These are phyloP conservation scores for Raffaelea ambrosiae DNA, from an alignment of 2,329 filamentous ascomycete genomes.

Conservation along the genomic window DNA sequence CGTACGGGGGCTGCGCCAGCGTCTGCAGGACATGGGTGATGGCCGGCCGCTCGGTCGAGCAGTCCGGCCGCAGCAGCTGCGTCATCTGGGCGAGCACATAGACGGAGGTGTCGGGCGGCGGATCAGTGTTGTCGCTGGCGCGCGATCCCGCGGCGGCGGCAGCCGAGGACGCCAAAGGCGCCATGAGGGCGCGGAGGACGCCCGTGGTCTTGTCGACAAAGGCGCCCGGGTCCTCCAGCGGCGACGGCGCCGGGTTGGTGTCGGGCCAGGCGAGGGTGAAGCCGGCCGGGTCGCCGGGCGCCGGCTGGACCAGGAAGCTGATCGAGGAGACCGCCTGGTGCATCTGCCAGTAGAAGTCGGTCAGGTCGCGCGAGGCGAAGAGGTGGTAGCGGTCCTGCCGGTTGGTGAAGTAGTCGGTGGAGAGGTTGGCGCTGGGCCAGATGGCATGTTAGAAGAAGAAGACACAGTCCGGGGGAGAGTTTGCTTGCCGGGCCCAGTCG, in stretches of 20 bases:
- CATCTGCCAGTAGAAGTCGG: constrained; percentile 72
- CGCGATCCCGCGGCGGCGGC: no score
- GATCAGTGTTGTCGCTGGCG: no score
- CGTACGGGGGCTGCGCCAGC: constrained; percentile 55
- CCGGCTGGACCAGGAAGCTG: constrained; percentile 70
- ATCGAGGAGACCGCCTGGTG: constrained; percentile 71
- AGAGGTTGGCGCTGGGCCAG: constrained; percentile 65
- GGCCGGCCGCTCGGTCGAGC: constrained; percentile 81
- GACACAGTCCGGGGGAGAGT: no score
- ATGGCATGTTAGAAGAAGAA: no score
- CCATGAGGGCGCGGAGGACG: constrained; percentile 59
- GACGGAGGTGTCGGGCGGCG: constrained; percentile 54
- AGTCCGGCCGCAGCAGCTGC: constrained; percentile 68
- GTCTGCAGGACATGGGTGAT: constrained; percentile 65
- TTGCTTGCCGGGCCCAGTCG: no score
- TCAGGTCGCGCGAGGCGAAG: constrained; percentile 69
- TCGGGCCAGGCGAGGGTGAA: constrained; percentile 65
- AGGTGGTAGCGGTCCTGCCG: constrained; percentile 92
- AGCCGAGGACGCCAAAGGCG: constrained; percentile 20
- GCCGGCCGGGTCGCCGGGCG: constrained; percentile 39
- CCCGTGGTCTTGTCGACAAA: constrained; percentile 64
- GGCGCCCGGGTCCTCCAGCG: constrained; percentile 57
- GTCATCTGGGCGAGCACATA: constrained; percentile 87
- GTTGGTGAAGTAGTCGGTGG: constrained; percentile 91
- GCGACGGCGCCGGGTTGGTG: constrained; percentile 65